These are phyloP conservation scores for Alternaria panax DNA, from an alignment of 2,329 filamentous ascomycete species.

Conservation along the genomic window DNA sequence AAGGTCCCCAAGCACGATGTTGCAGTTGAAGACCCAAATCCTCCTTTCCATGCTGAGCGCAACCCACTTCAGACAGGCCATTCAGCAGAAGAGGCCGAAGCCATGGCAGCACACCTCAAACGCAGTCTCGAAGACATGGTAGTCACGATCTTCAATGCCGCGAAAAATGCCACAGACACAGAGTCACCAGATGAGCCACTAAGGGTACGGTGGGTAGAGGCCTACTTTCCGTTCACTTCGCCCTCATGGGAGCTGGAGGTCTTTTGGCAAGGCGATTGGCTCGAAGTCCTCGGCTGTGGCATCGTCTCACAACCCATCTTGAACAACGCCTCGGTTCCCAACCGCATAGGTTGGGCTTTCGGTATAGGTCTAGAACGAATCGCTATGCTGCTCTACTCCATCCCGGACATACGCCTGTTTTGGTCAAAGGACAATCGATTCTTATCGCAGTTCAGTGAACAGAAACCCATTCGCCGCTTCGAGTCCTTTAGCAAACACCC, in stretches of 20 bases:
- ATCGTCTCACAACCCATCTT: slow-evolving; percentile 85
- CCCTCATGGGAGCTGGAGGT: slow-evolving; percentile 97
- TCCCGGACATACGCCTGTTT: slow-evolving; percentile 95
- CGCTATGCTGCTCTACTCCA: slow-evolving; percentile 95
- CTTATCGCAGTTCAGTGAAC: slow-evolving; percentile 74
- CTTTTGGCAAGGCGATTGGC: slow-evolving; percentile 92
- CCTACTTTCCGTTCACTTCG: slow-evolving; percentile 96
- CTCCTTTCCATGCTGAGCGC: slow-evolving; percentile 74
- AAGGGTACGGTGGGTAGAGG: slow-evolving; percentile 91
- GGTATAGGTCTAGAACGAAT: slow-evolving; percentile 93
- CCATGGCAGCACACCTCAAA: slow-evolving; percentile 85
- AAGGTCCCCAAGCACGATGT: slow-evolving; percentile 76
- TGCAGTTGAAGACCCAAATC: slow-evolving; percentile 82
- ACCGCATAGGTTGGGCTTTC: slow-evolving; percentile 91
- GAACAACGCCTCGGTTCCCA: slow-evolving; percentile 75
- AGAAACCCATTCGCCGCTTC: slow-evolving; percentile 67
- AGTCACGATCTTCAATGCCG: slow-evolving; percentile 83
- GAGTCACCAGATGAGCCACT: slow-evolving; percentile 68
- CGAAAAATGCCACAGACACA: slow-evolving; percentile 65
- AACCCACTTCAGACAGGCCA: slow-evolving; percentile 87
- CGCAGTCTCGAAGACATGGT: slow-evolving; percentile 88
- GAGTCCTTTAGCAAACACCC: slow-evolving; percentile 91
- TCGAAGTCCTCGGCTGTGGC: slow-evolving; percentile 93
- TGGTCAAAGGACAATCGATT: slow-evolving; percentile 90
- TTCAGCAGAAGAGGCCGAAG: slow-evolving; percentile 77